Evolutionary conservation across 768 basidiomycete species (phyloP), one percentile per base, ranked within the genome.

Genomic region (Pulveroboletus sp.): DNA sequence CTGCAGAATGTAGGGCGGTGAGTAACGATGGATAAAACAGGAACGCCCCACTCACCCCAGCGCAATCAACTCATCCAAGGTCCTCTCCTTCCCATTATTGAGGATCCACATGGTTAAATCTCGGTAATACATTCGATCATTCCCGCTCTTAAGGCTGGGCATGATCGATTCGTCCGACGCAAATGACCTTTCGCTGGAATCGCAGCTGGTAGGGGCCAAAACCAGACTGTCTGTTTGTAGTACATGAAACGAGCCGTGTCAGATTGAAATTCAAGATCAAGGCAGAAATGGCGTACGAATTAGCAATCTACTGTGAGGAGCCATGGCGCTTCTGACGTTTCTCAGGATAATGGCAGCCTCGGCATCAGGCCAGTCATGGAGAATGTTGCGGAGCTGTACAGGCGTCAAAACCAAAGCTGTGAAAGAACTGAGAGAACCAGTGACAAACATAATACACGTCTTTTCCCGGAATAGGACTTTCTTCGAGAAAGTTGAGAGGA

Each of bases 61-160:
- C 1, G 65, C 50, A 9, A 72, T 64, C 43, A 71, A 74, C 6
- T 77, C 71, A 2, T 69, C 52, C 13, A 78, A 39, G 0, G 69
- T 71, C 4, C 78, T 71, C 49, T 78, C 76, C 55, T 72, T 67
- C 7, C 67, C 58, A 44, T 79, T 76, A 12, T 72, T 55, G 14
- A 67, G 23, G 17, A 60, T 41, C 70, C 77, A 71, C 77, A 79
- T 76, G 43, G 67, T 70, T 32, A 78, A 39, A 45, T 79, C 78
- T 43, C 71, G 70, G 23, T 73, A 59, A 52, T 78, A 77, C 24
- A 62, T 62, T 72, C 58, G 37, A 62, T n/a, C n/a, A n/a, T n/a
- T 64, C 1, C 73, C 76, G 9, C 69, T 64, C 22, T 75, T 76
- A 43, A 71, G 77, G 57, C 77, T 78, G 5, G 77, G 69, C 2